Conservation (phyloP, 2,329 filamentous ascomycete genomes). For the Verticillium nonalfalfae region DNA sequence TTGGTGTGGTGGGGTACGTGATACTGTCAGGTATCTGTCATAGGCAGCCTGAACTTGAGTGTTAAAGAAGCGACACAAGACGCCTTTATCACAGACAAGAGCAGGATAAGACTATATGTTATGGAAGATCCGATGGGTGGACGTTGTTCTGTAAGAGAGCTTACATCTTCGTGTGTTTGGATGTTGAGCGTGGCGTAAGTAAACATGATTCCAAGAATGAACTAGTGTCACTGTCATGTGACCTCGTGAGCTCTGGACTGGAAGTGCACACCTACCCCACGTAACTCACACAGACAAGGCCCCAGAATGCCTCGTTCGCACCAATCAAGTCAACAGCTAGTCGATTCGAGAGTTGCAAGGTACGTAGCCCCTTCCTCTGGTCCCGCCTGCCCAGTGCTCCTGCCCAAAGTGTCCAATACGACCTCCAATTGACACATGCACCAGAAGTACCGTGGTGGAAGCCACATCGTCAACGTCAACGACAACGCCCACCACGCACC, state of each 20-base stretch:
- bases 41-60: background rate
- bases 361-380: background rate
- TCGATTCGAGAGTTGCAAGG: background rate
- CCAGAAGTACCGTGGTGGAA: background rate
- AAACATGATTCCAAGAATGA: constrained; percentile 22
- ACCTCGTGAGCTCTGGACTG: background rate
- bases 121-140: background rate
- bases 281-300: background rate
- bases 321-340: background rate
- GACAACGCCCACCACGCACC: background rate
- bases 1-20: background rate
- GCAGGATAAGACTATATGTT: background rate
- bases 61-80: background rate
- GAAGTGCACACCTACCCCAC: background rate
- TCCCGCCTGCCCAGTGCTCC: background rate
- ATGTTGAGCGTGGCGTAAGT: constrained; percentile 9
- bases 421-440: background rate
- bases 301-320: background rate
- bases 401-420: background rate
- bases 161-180: background rate
- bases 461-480: background rate
- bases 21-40: background rate
- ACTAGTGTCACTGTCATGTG: constrained; percentile 7
- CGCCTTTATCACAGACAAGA: background rate
- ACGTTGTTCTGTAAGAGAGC: background rate